A percentile compares a stretch with the other conserved stretches of the same genome.
These are phyloP conservation scores for Glomus cerebriforme DNA, from an alignment of 192 early-diverging fungal genomes.

Conservation along the genomic window DNA sequence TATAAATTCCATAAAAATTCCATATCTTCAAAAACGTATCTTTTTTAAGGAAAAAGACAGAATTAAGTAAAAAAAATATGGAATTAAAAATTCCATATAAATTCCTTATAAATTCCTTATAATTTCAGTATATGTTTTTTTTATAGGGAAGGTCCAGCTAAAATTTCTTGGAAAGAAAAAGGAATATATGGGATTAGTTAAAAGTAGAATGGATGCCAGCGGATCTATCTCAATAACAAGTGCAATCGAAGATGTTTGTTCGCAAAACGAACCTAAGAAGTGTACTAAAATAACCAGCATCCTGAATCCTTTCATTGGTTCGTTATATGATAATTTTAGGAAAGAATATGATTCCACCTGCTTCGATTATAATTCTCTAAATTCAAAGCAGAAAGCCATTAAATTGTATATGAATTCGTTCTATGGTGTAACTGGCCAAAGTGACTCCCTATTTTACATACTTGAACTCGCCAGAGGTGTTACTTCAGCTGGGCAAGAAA, in stretches of 20 bases:
- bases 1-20: too few relatives aligned
- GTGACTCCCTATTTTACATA: not conserved
- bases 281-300: not conserved
- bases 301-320: not conserved
- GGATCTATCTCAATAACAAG: not conserved
- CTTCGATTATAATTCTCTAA: not conserved
- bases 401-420: slow-evolving; percentile 24
- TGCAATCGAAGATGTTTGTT: not conserved
- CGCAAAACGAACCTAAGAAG: not conserved
- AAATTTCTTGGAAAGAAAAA: slow-evolving; percentile 8
- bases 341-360: not conserved
- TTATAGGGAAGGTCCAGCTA: not conserved
- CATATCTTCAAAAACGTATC: too few relatives aligned
- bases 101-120: too few relatives aligned
- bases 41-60: too few relatives aligned
- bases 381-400: not conserved
- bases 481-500: not conserved
- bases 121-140: too few relatives aligned
- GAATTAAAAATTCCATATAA: too few relatives aligned
- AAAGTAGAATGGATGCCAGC: not conserved
- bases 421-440: not conserved
- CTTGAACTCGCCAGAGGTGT: not conserved
- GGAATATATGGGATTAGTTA: slow-evolving; percentile 17
- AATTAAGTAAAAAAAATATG: too few relatives aligned
- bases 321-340: not conserved